Base-by-base conservation (phyloP, 169 alveolate species). In the Plasmodium malariae region DNA sequence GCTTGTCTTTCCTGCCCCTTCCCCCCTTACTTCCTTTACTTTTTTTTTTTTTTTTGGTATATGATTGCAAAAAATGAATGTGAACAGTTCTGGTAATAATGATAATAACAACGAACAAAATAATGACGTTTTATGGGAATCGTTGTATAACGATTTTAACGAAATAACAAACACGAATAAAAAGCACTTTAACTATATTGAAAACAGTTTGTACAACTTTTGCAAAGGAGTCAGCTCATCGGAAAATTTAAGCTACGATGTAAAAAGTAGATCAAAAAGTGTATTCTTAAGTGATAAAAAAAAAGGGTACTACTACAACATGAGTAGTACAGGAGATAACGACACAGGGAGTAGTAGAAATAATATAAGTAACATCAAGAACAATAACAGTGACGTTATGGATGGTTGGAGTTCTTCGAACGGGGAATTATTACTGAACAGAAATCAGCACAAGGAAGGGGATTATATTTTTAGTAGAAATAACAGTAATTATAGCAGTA, bases 131-230 rank as follows among this genome's bases (percentile, higher is more conserved):
- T 55, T 80, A 28, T 80, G 90, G 90, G 83, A 80, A 59, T 80
- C 90, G 3, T 36, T 80, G 21, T 80, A 80, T 80, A 80, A 80
- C 9, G 90, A 80, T 59, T 80, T 80, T 43, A 54, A 80, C 43
- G 90, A 80, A 65, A 80, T 80, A 45, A 80, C 90, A 12, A 54
- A 65, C 36, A 80, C 83, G 26, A 63, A 80, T 55, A 80, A 80
- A 26, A 48, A 55, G 26, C 90, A 80, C 32, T 80, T 68, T 7
- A 63, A 80, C 57, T 40, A 80, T 49, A 80, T 80, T 7, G 90
- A 80, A 24, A 80, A 80, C 26, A 80, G 90, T 65, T 65, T 80
- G 24, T 67, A 65, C 14, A 67, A 67, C 19, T 80, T 80, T 80
- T 80, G 90, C 51, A 80, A 80, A 48, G 90, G 90, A 17, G 83